These are phyloP conservation scores for Neopestalotiopsis sp. DNA, from an alignment of 2,329 filamentous ascomycete species.

Conservation along the genomic window DNA sequence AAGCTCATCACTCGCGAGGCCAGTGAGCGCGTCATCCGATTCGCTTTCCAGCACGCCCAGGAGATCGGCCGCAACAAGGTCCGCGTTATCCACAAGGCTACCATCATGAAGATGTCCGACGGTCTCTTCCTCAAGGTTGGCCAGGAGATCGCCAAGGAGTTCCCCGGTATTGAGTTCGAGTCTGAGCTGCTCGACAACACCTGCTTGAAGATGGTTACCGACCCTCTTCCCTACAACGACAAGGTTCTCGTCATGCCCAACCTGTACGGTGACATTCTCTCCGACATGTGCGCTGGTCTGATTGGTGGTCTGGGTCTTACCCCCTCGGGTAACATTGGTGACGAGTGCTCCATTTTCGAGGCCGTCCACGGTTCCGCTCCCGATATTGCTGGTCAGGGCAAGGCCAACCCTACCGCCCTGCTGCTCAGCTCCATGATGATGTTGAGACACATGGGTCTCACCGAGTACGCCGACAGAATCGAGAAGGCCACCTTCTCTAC, in stretches of 20 bases:
- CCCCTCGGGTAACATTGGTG: slow-evolving; percentile 97
- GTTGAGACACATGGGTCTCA: slow-evolving; percentile 96
- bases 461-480: slow-evolving; percentile 82
- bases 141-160: slow-evolving; percentile 88
- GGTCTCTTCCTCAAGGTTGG: slow-evolving; percentile 95
- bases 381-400: slow-evolving; percentile 93
- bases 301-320: slow-evolving; percentile 97
- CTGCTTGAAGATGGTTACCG: slow-evolving; percentile 97
- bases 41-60: slow-evolving; percentile 97
- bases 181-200: slow-evolving; percentile 99
- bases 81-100: slow-evolving; percentile 98
- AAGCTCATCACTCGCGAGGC: slow-evolving; percentile 98
- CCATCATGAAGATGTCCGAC: slow-evolving; percentile 99
- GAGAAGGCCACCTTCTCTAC: slow-evolving; percentile 96
- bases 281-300: slow-evolving; percentile 98
- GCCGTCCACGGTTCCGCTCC: slow-evolving; percentile 97
- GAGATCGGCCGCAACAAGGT: slow-evolving; percentile 95
- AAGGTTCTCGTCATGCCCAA: slow-evolving; percentile 99
- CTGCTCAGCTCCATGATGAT: slow-evolving; percentile 98
- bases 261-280: slow-evolving; percentile 98
- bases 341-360: slow-evolving; percentile 99
- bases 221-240: slow-evolving; percentile 96
- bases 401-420: slow-evolving; percentile 96
- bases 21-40: slow-evolving; percentile 92
- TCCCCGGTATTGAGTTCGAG: slow-evolving; percentile 94